phyloP scores from a whole-genome alignment of 805 yeast genomes.

The Kazachstania viticola region DNA sequence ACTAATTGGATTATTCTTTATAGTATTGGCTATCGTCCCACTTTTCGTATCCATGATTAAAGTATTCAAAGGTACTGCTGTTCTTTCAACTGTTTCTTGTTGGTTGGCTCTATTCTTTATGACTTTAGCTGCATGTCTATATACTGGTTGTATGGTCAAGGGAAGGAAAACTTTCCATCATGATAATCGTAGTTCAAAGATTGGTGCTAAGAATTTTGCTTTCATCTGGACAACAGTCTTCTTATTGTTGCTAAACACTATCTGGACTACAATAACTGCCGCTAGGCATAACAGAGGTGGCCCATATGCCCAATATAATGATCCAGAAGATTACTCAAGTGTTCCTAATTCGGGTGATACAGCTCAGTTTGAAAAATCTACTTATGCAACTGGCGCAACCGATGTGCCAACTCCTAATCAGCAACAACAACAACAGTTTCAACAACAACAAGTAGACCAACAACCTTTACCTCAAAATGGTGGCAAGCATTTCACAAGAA shows the following conservation, averaged over 20 bases:
- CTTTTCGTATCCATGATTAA: conserved; percentile 15
- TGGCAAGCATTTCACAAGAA: neutral
- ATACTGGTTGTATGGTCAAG: conserved; percentile 45
- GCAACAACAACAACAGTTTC: neutral
- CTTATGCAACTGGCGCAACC: neutral
- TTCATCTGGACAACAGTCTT: conserved; percentile 42
- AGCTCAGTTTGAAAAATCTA: conserved; percentile 1
- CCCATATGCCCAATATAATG: conserved; percentile 3
- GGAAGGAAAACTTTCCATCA: conserved; percentile 39
- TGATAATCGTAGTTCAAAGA: conserved; percentile 30
- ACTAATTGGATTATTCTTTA: conserved; percentile 44
- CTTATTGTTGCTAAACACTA: conserved; percentile 10
- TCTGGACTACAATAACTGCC: conserved; percentile 14
- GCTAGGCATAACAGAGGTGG: conserved; percentile 5
- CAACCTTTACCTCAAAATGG: neutral
- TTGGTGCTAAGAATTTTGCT: conserved; percentile 44
- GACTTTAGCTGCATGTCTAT: conserved; percentile 34
- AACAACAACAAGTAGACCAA: neutral
- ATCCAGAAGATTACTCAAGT: conserved; percentile 3
- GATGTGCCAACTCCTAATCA: neutral
- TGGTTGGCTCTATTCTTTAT: conserved; percentile 36
- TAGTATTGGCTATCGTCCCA: conserved; percentile 37
- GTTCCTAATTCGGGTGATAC: conserved; percentile 1
- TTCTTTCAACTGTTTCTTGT: conserved; percentile 11
- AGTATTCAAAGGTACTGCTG: conserved; percentile 9